Evolutionary conservation across 345 rosid genomes (phyloP), one percentile per base, ranked within the genome.

Genomic region (Acer saccharum): DNA sequence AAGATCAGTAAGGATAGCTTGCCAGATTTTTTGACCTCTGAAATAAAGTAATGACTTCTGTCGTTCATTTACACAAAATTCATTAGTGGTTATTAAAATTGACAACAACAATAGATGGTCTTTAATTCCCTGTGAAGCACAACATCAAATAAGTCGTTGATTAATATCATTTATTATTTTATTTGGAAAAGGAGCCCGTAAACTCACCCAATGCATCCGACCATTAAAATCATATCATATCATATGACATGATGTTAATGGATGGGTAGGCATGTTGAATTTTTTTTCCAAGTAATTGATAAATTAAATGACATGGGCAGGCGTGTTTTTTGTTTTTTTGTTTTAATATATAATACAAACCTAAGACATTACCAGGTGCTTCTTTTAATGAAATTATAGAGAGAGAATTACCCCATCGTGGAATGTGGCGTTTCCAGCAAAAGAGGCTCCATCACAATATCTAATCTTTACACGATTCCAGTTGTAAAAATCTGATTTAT

Each of bases 381-480:
- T 35, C 39, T 35, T 35, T 35, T 4, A 35, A 35, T 35, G 35
- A 35, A 35, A 35, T 35, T 35, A 35, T 35, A 35, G 39, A 5
- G 39, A 35, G 75, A 72, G 41, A 74, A 29, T 73, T 88, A 96
- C 99, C 87, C 97, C 97, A 72, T 96, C 87, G 76, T 83, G 83
- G 69, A 84, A 79, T 68, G 77, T 77, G 70, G 84, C 62, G 79
- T 94, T 92, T 83, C 99, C 99, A 1, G 92, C 89, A 80, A 96
- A 96, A 2, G 99, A 96, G 43, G 89, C 99, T 85, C 99, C 98
- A 74, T 96, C 99, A 65, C 99, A 96, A 63, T 96, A 96, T 79
- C 99, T 89, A 43, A 96, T 78, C 85, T 93, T 93, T 60, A 96
- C 98, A 17, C 90, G 92, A 83, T 96, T 96, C 99, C 99, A 96